Evolutionary conservation across 768 basidiomycete genomes (phyloP), one percentile per base, ranked within the genome.

Genomic region (Mycena amicta): DNA sequence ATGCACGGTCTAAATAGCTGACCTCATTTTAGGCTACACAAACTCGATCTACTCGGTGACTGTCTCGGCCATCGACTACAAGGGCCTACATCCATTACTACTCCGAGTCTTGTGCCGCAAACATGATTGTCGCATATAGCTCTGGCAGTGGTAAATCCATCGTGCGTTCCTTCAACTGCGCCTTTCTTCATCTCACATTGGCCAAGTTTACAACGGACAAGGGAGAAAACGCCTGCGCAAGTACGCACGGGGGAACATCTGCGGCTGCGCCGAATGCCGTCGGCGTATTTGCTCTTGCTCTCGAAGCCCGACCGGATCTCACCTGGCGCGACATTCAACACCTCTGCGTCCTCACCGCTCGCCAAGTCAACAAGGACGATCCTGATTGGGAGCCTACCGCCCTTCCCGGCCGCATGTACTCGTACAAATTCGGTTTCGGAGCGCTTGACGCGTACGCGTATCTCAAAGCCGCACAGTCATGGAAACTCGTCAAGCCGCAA

Each of bases 31-130:
- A 65, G 97, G 97, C 5, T 99, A 99, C 72, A 99, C 97, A 13
- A 99, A 99, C 70, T 93, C 90, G 67, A 95, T 98, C 57, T 98
- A 93, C 74, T 93, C 92, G 5, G 86, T 99, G 41, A 99, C 97
- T 0, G 93, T 99, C 27, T 88, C 94, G n/a, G 93, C 97, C 0
- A 81, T 98, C 58, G 97, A 98, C 67, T 86, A 89, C 71, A 92
- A 92, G 69, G 96, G 94, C 13, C 47, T 95, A 29, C 97, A 97
- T 68, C 97, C 97, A 15, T n/a, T 93, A 92, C 70, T 98, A 99
- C 67, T 98, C 96, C 3, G 97, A 99, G 72, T 77, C 93, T n/a
- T 99, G 97, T 68, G 89, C 96, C 5, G 97, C 97, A 2, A 98
- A 98, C 73, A 88, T 99, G 86, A 80, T 98, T 53, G 96, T 96